These are phyloP conservation scores for Torulaspora microellipsoides DNA, from an alignment of 805 yeast species.

Conservation along the genomic window DNA sequence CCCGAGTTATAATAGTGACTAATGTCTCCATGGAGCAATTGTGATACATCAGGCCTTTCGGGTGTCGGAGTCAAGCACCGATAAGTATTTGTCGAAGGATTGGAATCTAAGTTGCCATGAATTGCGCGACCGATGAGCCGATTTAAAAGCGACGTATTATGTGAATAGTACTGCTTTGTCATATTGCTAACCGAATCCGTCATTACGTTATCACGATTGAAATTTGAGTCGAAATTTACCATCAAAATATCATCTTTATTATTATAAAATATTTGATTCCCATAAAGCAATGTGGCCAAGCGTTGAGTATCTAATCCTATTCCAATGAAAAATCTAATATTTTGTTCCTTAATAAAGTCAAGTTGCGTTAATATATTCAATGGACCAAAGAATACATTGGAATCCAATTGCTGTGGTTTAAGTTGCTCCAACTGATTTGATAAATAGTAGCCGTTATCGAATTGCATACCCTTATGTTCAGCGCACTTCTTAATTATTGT, in stretches of 20 bases:
- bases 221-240: slow-evolving; percentile 35
- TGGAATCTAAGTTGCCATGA: not conserved
- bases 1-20: slow-evolving; percentile 5
- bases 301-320: slow-evolving; percentile 34
- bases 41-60: slow-evolving; percentile 5
- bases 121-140: slow-evolving; percentile 8
- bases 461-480: slow-evolving; percentile 4
- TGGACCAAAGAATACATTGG: slow-evolving; percentile 45
- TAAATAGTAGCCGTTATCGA: slow-evolving; percentile 11
- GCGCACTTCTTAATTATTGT: no score
- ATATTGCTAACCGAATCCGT: slow-evolving; percentile 17
- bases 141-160: slow-evolving; percentile 21
- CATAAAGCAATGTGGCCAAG: slow-evolving; percentile 26
- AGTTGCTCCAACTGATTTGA: slow-evolving; percentile 14
- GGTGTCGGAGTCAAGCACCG: slow-evolving; percentile 15
- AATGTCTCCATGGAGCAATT: slow-evolving; percentile 1
- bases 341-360: slow-evolving; percentile 36
- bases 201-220: slow-evolving; percentile 29
- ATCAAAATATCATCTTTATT: slow-evolving; percentile 29
- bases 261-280: not conserved
- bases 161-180: slow-evolving; percentile 23
- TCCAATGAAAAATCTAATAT: slow-evolving; percentile 39
- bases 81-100: not conserved
- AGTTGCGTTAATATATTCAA: slow-evolving; percentile 39
- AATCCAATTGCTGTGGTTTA: slow-evolving; percentile 40